Base-by-base conservation (phyloP, 345 rosid species). In the Microcos paniculata region DNA sequence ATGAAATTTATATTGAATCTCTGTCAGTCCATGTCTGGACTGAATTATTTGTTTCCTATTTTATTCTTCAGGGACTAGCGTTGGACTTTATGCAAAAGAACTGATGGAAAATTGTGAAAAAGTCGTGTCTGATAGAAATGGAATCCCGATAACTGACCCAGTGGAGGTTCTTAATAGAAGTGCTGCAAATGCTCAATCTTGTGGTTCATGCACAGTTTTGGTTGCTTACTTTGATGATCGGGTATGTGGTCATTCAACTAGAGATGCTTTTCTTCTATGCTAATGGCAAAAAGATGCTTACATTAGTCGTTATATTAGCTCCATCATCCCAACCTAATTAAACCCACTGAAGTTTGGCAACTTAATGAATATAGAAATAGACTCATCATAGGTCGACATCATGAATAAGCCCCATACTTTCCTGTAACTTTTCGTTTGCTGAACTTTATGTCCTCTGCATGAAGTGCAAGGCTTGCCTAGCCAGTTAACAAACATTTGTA, bases 131-230 rank as follows among this genome's bases (percentile, higher is more conserved):
- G 82, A 78, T 70, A 52, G 58, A 66, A 77, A 77, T 77, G 71
- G 75, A 79, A 62, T 45, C 48, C 72, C 80, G 8, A 51, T 83
- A 59, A 76, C 70, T 75, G 84, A 85, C 62, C 94, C 94, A 14
- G 79, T 84, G 1, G 84, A 89, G 74, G 81, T 90, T 63, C 86
- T 90, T 15, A 31, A 58, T 58, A 85, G 66, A 87, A 88, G 94
- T 86, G 86, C 78, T 74, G 77, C 58, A 40, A 88, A 66, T 82
- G 82, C 97, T 9, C 77, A 79, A 28, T 84, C 90, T 61, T 73
- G 51, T 70, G 98, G 95, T 77, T 86, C 81, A 53, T 91, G 90
- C 15, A 90, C 97, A 24, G 88, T 84, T 75, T 81, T 93, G 82
- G 80, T 93, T 68, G 93, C 95, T 75, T 84, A 77, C 78, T 88